Evolutionary conservation across 179 eudicot species (phyloP).

Genomic region (Sideroxylon spinosum): DNA sequence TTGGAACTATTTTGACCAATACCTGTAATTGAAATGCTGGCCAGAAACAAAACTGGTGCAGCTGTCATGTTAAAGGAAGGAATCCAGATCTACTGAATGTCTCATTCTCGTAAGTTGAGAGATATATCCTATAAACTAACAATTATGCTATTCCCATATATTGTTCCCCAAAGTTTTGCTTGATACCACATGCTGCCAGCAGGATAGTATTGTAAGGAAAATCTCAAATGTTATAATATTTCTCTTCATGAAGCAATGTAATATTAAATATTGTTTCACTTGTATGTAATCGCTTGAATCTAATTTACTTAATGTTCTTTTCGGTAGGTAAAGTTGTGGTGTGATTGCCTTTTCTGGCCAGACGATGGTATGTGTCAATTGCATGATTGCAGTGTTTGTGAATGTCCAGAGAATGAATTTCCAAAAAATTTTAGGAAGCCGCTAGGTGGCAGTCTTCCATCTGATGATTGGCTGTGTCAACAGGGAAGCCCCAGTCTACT

Average conservation of each 20-base stretch:
- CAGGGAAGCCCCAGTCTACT: conserved; percentile 77
- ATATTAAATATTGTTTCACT: background rate
- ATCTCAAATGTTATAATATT: background rate
- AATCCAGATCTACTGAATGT: background rate
- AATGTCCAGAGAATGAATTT: conserved; percentile 85
- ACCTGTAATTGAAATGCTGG: background rate
- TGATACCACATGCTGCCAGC: background rate
- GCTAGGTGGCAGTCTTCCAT: conserved; percentile 32
- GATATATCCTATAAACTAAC: background rate
- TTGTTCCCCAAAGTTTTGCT: background rate
- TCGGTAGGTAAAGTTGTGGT: conserved; percentile 77
- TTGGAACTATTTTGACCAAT: background rate
- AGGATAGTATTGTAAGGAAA: background rate
- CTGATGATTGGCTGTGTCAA: conserved; percentile 73
- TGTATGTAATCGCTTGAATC: background rate
- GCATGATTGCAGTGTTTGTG: conserved; percentile 92
- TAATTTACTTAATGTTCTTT: conserved; percentile 8
- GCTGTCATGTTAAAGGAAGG: background rate
- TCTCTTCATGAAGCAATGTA: background rate
- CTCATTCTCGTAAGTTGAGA: background rate
- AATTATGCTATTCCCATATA: background rate
- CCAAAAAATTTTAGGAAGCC: conserved; percentile 71
- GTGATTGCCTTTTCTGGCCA: conserved; percentile 93
- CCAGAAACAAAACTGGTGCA: background rate
- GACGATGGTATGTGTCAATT: conserved; percentile 90